Evolutionary conservation across 2,329 filamentous ascomycete genomes (phyloP), one percentile per base, ranked within the genome.

Genomic region (Fusarium tuaranense): DNA sequence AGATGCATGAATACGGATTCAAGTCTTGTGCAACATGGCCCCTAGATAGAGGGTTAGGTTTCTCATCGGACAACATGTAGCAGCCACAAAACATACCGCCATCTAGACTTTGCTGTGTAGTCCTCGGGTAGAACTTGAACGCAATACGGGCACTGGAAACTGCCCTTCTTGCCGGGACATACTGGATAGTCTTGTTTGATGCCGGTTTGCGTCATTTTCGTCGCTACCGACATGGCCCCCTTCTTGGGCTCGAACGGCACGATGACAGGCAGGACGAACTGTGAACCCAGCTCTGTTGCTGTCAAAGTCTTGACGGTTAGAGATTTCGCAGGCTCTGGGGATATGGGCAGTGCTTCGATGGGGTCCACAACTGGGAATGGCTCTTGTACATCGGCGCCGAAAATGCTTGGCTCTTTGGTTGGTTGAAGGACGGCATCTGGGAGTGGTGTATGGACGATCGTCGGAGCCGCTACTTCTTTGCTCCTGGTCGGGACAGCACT

Each of bases 131-230:
- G 41, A 14, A 61, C 55, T 12, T 66, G 55, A 2, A 51, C 53
- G 7, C 63, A 66, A 32, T 60, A 66, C 13, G 63, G 55, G 16
- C 63, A 66, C 39, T 60, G 25, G n/a, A 61, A 60, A 16, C 55
- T 51, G 22, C 55, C 39, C 39, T 51, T 44, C 25, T 38, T 20
- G 16, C 38, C 39, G 10, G 63, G 63, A n/a, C 53, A 66, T 18
- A 22, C 18, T n/a, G 63, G 63, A 25, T 65, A 65, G 20, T 65
- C 63, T 48, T 65, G 63, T 27, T 48, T 60, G 22, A 25, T 16
- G 22, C 63, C 63, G 12, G 63, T 65, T 48, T 32, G 63, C 20
- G 63, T 66, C 30, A 66, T 61, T 20, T 61, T 66, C 9, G 53
- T 66, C 7, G 27, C 63, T n/a, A 61, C 27, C 16, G 63, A 66